Evolutionary conservation across 2,329 filamentous ascomycete species (phyloP).

Genomic region (Davidsoniella neocaledoniae): DNA sequence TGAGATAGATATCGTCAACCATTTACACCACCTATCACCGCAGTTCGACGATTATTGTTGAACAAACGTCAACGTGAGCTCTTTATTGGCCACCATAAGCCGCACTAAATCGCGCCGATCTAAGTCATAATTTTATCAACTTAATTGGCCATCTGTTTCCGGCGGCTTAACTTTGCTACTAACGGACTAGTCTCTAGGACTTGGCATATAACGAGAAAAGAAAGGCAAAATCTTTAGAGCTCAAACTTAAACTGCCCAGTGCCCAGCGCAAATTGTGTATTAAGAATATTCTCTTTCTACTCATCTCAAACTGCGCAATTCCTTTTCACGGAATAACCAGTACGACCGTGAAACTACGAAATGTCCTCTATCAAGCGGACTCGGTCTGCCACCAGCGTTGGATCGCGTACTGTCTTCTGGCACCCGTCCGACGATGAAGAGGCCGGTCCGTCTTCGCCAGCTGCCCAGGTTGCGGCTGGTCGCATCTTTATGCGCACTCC

Average conservation of each 20-base stretch:
- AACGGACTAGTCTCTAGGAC: no score
- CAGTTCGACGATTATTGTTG: no score
- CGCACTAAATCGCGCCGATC: no score
- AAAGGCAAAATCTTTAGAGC: no score
- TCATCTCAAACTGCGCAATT: neutral
- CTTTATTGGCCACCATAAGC: no score
- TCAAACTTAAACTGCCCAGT: no score
- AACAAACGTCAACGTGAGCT: neutral
- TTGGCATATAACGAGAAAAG: no score
- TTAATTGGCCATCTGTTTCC: no score
- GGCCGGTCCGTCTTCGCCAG: constrained; percentile 6
- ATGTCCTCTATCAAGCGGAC: constrained; percentile 24
- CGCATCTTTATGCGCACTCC: constrained; percentile 12
- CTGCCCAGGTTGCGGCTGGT: constrained; percentile 4
- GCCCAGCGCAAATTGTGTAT: neutral
- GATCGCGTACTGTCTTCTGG: constrained; percentile 12
- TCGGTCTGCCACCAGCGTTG: constrained; percentile 21
- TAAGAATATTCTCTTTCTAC: neutral
- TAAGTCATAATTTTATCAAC: no score
- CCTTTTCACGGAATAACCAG: neutral
- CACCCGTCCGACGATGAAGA: constrained; percentile 13
- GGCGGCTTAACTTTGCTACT: no score
- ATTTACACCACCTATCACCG: neutral
- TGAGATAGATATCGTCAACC: no score
- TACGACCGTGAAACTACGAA: no score